Evolutionary conservation across 129 eudicot species (phyloP).

Genomic region (Tanacetum coccineum): DNA sequence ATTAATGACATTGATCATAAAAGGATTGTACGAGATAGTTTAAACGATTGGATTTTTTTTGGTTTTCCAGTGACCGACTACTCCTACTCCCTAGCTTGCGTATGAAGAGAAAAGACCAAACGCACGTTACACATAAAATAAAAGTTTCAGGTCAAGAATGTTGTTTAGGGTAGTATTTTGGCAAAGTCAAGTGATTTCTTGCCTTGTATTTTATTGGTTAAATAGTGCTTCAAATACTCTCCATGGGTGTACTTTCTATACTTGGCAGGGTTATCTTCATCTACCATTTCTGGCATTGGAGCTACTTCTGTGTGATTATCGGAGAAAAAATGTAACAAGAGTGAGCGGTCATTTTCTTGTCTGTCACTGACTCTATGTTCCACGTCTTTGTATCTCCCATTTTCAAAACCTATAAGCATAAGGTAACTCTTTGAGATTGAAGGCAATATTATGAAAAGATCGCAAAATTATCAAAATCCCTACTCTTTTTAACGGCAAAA

Average conservation of each 20-base stretch:
- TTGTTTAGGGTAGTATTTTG: constrained; percentile 36
- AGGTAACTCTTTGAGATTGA: neutral
- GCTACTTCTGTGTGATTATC: constrained; percentile 77
- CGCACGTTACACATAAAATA: too few relatives aligned
- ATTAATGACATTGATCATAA: too few relatives aligned
- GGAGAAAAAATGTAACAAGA: constrained; percentile 93
- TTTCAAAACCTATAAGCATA: constrained; percentile 57
- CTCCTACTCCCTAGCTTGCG: too few relatives aligned
- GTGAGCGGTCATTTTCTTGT: constrained; percentile 83
- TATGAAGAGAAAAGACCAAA: too few relatives aligned
- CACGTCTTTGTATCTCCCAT: constrained; percentile 87
- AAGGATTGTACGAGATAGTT: too few relatives aligned
- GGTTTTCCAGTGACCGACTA: too few relatives aligned
- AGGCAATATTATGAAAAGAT: too few relatives aligned
- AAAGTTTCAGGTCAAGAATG: too few relatives aligned
- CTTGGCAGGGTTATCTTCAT: constrained; percentile 62
- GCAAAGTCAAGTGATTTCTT: constrained; percentile 88
- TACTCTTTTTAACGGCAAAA: too few relatives aligned
- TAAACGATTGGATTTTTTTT: too few relatives aligned
- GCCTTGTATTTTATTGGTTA: constrained; percentile 87
- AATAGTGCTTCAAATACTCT: constrained; percentile 87
- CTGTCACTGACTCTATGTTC: constrained; percentile 94
- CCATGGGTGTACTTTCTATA: constrained; percentile 93
- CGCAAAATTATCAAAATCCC: too few relatives aligned
- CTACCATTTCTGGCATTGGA: constrained; percentile 63